Conservation (phyloP, 148 eudicot genomes). For the Hydrangea macrophylla region DNA sequence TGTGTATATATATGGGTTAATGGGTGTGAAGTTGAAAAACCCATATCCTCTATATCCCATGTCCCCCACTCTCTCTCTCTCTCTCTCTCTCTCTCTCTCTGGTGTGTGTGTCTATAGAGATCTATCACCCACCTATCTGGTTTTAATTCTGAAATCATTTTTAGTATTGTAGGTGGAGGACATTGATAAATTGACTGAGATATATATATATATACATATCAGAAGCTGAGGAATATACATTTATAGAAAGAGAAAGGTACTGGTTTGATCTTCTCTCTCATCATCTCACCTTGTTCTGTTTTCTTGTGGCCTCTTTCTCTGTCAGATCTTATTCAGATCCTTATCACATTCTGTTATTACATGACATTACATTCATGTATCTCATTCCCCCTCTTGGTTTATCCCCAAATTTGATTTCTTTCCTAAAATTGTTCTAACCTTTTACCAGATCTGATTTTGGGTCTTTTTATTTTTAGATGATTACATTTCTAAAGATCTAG, state of each 20-base stretch:
- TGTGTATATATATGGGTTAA: background rate
- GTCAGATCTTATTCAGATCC: background rate
- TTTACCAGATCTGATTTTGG: background rate
- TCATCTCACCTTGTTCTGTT: background rate
- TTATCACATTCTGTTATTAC: background rate
- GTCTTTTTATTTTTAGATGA: background rate
- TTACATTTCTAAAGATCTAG: background rate
- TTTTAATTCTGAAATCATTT: conserved; percentile 2
- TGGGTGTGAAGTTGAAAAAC: background rate
- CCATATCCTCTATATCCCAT: background rate
- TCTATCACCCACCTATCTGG: background rate
- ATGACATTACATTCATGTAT: background rate
- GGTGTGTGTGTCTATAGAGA: too few species aligned
- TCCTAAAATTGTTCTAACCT: background rate
- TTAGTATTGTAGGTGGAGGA: background rate
- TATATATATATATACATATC: background rate
- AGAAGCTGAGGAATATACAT: background rate
- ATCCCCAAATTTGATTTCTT: background rate
- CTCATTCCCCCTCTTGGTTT: background rate
- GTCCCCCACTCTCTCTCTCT: background rate
- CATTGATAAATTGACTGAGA: background rate
- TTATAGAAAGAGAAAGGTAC: conserved; percentile 7
- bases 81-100: background rate
- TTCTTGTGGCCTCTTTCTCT: background rate
- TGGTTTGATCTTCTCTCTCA: background rate